Conservation (phyloP, 495 filamentous ascomycete genomes). For the Penicillium fimorum region DNA sequence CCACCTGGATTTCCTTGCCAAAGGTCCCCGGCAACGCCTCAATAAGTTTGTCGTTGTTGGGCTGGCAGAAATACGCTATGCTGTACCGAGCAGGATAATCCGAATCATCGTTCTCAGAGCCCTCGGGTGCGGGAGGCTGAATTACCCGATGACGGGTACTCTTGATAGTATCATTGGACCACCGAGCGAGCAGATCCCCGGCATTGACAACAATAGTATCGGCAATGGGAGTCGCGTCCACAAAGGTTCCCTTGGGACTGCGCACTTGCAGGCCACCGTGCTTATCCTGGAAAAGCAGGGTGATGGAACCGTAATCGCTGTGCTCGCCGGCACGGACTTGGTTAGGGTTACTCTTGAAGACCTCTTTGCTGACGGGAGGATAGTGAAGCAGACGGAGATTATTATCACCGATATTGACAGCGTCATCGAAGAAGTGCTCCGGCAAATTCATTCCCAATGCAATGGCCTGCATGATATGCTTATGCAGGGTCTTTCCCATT, state of each 20-base stretch:
- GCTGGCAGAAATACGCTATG: constrained; percentile 86
- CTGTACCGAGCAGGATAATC: constrained; percentile 48
- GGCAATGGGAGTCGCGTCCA: constrained; percentile 79
- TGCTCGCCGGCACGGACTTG: constrained; percentile 85
- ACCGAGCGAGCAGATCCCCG: constrained; percentile 81
- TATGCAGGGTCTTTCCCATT: constrained; percentile 71
- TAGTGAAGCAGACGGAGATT: constrained; percentile 89
- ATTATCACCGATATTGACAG: constrained; percentile 73
- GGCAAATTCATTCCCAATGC: constrained; percentile 78
- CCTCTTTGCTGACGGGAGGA: constrained; percentile 62
- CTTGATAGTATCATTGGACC: constrained; percentile 88
- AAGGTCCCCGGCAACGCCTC: constrained; percentile 88
- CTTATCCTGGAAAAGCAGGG: constrained; percentile 84
- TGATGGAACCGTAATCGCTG: constrained; percentile 86
- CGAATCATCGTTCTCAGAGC: constrained; percentile 14
- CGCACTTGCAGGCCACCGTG: constrained; percentile 82
- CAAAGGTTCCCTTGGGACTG: constrained; percentile 71
- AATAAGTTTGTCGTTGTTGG: constrained; percentile 74
- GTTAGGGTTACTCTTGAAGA: constrained; percentile 67
- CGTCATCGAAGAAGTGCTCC: constrained; percentile 73
- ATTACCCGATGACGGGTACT: constrained; percentile 89
- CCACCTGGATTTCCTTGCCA: constrained; percentile 53
- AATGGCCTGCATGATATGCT: constrained; percentile 82
- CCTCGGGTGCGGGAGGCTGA: constrained; percentile 59
- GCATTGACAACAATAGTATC: constrained; percentile 89